A percentile compares a stretch with the other conserved stretches of the same genome.
These are phyloP conservation scores for Davidsoniella eucalypti DNA, from an alignment of 2,329 filamentous ascomycete genomes.

Conservation along the genomic window DNA sequence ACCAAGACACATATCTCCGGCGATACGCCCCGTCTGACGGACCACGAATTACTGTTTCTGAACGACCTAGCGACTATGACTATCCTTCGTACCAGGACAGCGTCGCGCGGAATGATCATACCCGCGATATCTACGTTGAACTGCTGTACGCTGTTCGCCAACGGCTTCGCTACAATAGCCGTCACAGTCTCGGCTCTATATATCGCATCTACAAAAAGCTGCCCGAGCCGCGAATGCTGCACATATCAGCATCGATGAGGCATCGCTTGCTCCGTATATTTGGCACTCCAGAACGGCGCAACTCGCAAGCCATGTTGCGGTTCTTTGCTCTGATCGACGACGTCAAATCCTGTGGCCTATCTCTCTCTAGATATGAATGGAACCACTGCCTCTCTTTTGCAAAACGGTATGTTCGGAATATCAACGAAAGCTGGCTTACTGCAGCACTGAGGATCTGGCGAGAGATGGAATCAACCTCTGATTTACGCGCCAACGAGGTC, in stretches of 20 bases:
- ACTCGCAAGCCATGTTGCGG: conserved; percentile 51
- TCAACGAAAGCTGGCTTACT: conserved; percentile 6
- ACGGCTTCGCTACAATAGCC: conserved; percentile 25
- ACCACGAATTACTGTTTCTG: conserved; percentile 32
- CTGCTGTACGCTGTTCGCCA: conserved; percentile 26
- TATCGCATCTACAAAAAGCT: conserved; percentile 33
- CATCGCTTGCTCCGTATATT: conserved; percentile 52
- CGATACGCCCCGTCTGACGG: conserved; percentile 36
- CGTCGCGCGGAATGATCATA: conserved; percentile 20
- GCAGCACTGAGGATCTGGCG: conserved; percentile 65
- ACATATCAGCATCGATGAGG: conserved; percentile 35
- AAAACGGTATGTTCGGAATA: conserved; percentile 46
- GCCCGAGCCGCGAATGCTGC: conserved; percentile 35
- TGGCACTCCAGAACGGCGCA: conserved; percentile 41
- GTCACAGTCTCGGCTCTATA: conserved; percentile 26
- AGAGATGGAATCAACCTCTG: conserved; percentile 67
- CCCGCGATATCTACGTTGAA: conserved; percentile 21
- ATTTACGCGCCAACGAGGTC: conserved; percentile 50
- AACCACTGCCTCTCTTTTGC: conserved; percentile 70
- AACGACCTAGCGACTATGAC: conserved; percentile 30
- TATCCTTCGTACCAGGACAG: conserved; percentile 29
- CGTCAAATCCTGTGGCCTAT: conserved; percentile 56
- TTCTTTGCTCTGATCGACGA: conserved; percentile 77
- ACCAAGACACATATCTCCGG: conserved; percentile 36
- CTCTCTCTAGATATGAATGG: conserved; percentile 57